Evolutionary conservation across 2,329 filamentous ascomycete genomes (phyloP).

Genomic region (Sporothrix euskadiensis): DNA sequence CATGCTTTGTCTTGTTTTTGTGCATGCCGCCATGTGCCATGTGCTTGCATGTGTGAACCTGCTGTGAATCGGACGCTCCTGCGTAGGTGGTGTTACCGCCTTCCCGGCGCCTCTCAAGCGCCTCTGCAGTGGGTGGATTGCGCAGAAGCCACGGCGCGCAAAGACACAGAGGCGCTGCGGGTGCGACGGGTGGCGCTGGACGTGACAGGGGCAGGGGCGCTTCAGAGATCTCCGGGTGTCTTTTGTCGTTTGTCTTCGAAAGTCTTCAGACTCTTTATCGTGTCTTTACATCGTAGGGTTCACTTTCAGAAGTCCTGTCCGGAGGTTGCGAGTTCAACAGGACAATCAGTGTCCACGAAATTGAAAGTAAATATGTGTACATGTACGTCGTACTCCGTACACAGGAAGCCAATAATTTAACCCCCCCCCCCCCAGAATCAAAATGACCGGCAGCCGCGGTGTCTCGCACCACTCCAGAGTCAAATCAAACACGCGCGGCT

Average conservation of each 20-base stretch:
- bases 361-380: not conserved
- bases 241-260: not conserved
- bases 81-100: not conserved
- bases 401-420: not conserved
- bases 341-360: not conserved
- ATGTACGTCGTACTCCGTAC: not conserved
- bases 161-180: not conserved
- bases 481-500: not conserved
- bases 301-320: not conserved
- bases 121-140: not conserved
- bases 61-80: not conserved
- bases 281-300: not conserved
- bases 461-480: not conserved
- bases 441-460: not conserved
- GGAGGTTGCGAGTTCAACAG: not conserved
- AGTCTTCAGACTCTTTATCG: not conserved
- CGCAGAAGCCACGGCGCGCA: conserved; percentile 4
- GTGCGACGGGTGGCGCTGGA: not conserved
- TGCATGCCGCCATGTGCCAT: not conserved
- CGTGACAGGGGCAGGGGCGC: not conserved
- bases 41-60: not conserved
- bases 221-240: not conserved
- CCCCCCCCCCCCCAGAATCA: not conserved
- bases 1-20: not conserved
- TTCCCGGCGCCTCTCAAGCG: not conserved